Evolutionary conservation across 352 stramenopile genomes (phyloP), one percentile per base, ranked within the genome.

Genomic region (Globisporangium megalacanthum): DNA sequence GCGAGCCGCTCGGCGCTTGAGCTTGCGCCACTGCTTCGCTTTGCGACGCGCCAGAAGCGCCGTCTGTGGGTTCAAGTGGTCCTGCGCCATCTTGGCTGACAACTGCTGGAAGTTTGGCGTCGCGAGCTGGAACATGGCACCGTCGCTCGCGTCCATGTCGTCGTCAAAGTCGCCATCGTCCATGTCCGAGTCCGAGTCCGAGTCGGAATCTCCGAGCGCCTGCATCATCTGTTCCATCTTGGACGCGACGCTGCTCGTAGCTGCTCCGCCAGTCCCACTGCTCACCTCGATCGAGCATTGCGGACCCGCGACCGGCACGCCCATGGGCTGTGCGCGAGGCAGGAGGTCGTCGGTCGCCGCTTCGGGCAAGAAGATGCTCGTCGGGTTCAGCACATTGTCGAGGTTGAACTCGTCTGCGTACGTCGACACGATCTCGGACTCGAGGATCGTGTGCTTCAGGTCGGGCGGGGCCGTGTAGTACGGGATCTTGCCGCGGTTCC

Each of bases 401-500:
- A 92, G 63, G 50, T 89, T 70, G 53, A 92, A 92, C 61, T 81
- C 77, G 33, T 85, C 64, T 48, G 70, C 74, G 53, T 86, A 89
- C 3, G 69, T 64, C 17, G 67, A 65, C 37, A 92, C 79, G 14
- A 92, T 68, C 59, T 86, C 72, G 37, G 77, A 73, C 56, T 92
- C 79, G 41, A 92, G 62, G 52, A 88, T 78, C 51, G 73, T 78
- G 33, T 83, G 67, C 52, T 82, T 86, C 36, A 74, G 63, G 49
- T 86, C 71, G 5, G 89, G 88, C 3, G 88, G 88, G n/a, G 75
- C 73, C 31, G 79, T 91, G 71, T 89, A 96, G 69, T 94, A 97
- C 35, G 82, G 78, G 44, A 97, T 88, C 58, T 92, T 92, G 52
- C 93, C 93, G 35, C 77, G 76, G 62, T 97, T 97, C 85, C 89